phyloP scores from a whole-genome alignment of 768 basidiomycete genomes.

The Lentinus brumalis region DNA sequence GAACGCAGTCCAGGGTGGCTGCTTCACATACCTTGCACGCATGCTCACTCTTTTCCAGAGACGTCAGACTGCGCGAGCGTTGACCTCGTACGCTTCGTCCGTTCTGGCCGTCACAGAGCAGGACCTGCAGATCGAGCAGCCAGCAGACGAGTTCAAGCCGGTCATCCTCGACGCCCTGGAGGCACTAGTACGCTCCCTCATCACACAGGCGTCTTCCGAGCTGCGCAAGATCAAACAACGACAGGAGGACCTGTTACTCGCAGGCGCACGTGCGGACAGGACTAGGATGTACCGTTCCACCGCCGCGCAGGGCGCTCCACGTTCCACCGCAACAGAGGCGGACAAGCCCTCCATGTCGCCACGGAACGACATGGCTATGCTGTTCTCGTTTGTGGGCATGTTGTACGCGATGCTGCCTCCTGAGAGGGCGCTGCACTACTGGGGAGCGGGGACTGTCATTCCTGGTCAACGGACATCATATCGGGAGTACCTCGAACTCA shows the following conservation, averaged over 20 bases:
- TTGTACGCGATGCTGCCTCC: slow-evolving; percentile 74
- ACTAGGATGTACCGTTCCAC: slow-evolving; percentile 51
- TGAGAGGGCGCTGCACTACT: slow-evolving; percentile 84
- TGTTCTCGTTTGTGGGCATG: slow-evolving; percentile 82
- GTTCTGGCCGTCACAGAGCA: slow-evolving; percentile 33
- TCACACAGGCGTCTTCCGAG: slow-evolving; percentile 79
- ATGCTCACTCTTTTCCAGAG: slow-evolving; percentile 59
- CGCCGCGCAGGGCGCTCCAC: slow-evolving; percentile 23
- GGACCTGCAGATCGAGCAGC: slow-evolving; percentile 40
- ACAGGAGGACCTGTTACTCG: slow-evolving; percentile 82
- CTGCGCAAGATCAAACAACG: slow-evolving; percentile 84
- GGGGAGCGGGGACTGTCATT: slow-evolving; percentile 62
- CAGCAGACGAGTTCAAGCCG: slow-evolving; percentile 52
- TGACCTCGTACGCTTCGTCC: slow-evolving; percentile 30
- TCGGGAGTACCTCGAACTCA: slow-evolving; percentile 61
- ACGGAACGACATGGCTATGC: slow-evolving; percentile 81
- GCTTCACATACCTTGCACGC: slow-evolving; percentile 71
- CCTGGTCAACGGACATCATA: slow-evolving; percentile 49
- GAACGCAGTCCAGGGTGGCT: slow-evolving; percentile 82
- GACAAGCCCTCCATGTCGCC: slow-evolving; percentile 46
- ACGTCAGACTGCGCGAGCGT: slow-evolving; percentile 35
- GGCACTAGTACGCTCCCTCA: slow-evolving; percentile 65
- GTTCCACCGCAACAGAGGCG: slow-evolving; percentile 14
- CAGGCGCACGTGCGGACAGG: slow-evolving; percentile 65
- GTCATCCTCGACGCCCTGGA: slow-evolving; percentile 68